A percentile compares a stretch with the other conserved stretches of the same genome.
phyloP scores from a whole-genome alignment of 495 filamentous ascomycete genomes.

The Hyaloscypha bicolor region DNA sequence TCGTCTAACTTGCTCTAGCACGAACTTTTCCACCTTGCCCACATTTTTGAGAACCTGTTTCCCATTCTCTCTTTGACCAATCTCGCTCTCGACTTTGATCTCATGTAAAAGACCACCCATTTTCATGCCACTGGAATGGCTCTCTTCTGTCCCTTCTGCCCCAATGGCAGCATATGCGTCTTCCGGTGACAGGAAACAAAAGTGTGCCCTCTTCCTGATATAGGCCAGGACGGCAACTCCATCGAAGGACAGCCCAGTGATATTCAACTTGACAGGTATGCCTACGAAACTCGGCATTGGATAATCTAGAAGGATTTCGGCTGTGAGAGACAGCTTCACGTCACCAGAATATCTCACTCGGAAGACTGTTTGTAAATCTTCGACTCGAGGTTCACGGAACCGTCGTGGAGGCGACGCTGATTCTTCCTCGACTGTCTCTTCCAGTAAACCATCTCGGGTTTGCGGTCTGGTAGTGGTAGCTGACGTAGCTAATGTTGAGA shows the following conservation, averaged over 20 bases:
- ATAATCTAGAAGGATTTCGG: slow-evolving; percentile 94
- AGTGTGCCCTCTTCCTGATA: slow-evolving; percentile 80
- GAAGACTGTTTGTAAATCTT: slow-evolving; percentile 87
- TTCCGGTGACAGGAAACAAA: slow-evolving; percentile 89
- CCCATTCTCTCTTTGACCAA: slow-evolving; percentile 84
- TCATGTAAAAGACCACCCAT: slow-evolving; percentile 81
- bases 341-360: slow-evolving; percentile 87
- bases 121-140: slow-evolving; percentile 44
- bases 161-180: slow-evolving; percentile 72
- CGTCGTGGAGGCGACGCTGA: slow-evolving; percentile 40
- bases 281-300: slow-evolving; percentile 96
- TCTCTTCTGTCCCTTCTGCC: slow-evolving; percentile 44
- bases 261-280: slow-evolving; percentile 86
- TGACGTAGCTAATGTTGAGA: slow-evolving; percentile 53
- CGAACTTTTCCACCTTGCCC: slow-evolving; percentile 96
- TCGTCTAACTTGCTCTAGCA: slow-evolving; percentile 91
- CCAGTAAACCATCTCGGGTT: slow-evolving; percentile 42
- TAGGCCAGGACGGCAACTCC: slow-evolving; percentile 90
- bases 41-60: slow-evolving; percentile 97
- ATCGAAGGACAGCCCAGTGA: slow-evolving; percentile 93
- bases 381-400: slow-evolving; percentile 49
- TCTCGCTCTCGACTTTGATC: slow-evolving; percentile 95
- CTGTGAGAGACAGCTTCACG: slow-evolving; percentile 82
- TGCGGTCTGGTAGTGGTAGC: slow-evolving; percentile 48
- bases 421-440: slow-evolving; percentile 34